These are phyloP conservation scores for Zasmidium citrigriseum DNA, from an alignment of 2,329 filamentous ascomycete genomes.

Conservation along the genomic window DNA sequence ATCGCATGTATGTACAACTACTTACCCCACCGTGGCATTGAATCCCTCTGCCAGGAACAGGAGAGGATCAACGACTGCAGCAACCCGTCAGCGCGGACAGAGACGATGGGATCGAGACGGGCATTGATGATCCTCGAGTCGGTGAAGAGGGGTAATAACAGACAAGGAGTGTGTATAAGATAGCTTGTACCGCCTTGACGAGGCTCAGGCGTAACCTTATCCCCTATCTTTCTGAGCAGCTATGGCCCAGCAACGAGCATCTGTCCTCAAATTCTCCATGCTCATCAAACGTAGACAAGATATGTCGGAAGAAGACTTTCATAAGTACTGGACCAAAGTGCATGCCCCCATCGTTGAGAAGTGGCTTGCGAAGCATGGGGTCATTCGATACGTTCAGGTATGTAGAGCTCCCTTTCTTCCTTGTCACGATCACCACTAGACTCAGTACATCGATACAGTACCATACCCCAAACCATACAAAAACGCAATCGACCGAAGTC, in stretches of 20 bases:
- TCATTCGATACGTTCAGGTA: slow-evolving; percentile 21
- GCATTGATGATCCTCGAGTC: too few relatives aligned
- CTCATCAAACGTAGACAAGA: slow-evolving; percentile 7
- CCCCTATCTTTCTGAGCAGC: neutral
- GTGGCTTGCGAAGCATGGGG: slow-evolving; percentile 16
- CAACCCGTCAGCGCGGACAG: too few relatives aligned
- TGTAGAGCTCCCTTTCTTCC: neutral
- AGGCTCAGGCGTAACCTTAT: neutral
- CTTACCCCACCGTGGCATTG: too few relatives aligned
- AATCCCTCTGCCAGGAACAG: too few relatives aligned
- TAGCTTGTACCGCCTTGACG: too few relatives aligned
- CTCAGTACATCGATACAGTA: neutral
- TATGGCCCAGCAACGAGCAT: neutral
- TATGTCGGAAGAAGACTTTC: slow-evolving; percentile 20
- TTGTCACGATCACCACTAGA: neutral
- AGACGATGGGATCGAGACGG: too few relatives aligned
- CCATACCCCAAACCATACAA: neutral
- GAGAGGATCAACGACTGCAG: too few relatives aligned
- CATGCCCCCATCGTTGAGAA: slow-evolving; percentile 19
- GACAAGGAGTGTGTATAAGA: too few relatives aligned
- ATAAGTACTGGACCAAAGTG: slow-evolving; percentile 18
- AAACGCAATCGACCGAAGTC: neutral
- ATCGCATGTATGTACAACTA: too few relatives aligned
- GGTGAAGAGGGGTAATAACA: too few relatives aligned
- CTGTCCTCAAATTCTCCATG: neutral